Evolutionary conservation across 1,284 basidiomycete species (phyloP), one percentile per base, ranked within the genome.

Genomic region (Tranzscheliella williamsii): DNA sequence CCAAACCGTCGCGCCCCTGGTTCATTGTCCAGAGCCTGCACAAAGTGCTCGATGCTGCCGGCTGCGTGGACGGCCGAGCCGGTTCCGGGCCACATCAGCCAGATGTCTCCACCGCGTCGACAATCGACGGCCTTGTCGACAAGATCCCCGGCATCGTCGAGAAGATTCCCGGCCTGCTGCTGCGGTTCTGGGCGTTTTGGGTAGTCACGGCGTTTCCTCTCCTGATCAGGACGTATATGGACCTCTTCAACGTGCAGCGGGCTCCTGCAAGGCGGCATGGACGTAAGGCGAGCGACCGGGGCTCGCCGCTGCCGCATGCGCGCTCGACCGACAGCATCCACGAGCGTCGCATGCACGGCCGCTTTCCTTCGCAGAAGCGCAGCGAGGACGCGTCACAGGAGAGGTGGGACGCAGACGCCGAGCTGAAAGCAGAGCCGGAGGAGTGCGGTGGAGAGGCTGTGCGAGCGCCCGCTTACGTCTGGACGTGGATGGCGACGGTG

Each of bases 11-110:
- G 16, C 49, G 63, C 8, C 63, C 63, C 2, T 66, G 63, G 57
- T 66, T 66, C 34, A 42, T 66, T 22, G 54, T 57, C 8, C 63
- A 62, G 51, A 66, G 57, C 33, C 24, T 62, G 1, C 42, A 66
- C 49, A 66, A 56, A 37, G 46, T 32, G 8, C 42, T 66, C 4
- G 63, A 66, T 18, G 39, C 45, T 11, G 27, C 34, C 5, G 45
- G 45, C 16, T 64, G 54, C 54, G 22, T 11, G 17, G 21, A 42
- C 8, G 39, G 35, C 12, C 35, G 18, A 9, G 9, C 18, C 18
- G 35, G 20, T 6, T 8, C 17, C 23, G 8, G 26, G n/a, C n/a
- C n/a, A n/a, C 26, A 29, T n/a, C 26, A 29, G 26, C n/a, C n/a
- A n/a, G n/a, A n/a, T n/a, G 26, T 29, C 26, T n/a, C 9, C 26